Evolutionary conservation across 2,329 filamentous ascomycete genomes (phyloP).

Genomic region (Alternaria consortialis): DNA sequence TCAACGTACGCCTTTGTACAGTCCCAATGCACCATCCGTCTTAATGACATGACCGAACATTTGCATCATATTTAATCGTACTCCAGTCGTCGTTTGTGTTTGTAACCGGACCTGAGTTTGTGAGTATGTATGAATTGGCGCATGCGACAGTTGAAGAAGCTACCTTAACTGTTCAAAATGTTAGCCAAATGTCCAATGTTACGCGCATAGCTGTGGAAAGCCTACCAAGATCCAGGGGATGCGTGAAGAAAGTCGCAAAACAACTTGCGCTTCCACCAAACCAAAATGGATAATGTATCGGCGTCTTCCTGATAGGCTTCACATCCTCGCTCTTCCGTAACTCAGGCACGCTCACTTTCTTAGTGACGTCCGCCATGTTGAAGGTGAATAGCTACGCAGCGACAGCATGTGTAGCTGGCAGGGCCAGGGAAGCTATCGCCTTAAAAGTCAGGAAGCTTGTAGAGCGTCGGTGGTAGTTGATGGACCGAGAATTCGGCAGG

Average conservation of each 20-base stretch:
- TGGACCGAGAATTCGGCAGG: constrained; percentile 28
- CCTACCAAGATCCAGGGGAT: constrained; percentile 90
- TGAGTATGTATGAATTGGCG: constrained; percentile 26
- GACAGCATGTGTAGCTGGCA: constrained; percentile 39
- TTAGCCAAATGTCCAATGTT: constrained; percentile 37
- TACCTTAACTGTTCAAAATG: constrained; percentile 55
- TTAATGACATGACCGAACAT: constrained; percentile 85
- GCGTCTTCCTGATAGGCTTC: constrained; percentile 40
- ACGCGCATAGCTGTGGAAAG: constrained; percentile 4
- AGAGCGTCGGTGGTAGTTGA: constrained; percentile 36
- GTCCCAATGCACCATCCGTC: constrained; percentile 76
- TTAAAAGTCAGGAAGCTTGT: constrained; percentile 19
- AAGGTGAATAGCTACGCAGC: constrained; percentile 1
- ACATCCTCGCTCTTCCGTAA: constrained; percentile 55
- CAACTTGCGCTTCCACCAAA: constrained; percentile 95
- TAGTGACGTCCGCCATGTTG: constrained; percentile 53
- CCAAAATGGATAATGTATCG: constrained; percentile 69
- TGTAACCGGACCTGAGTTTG: constrained; percentile 79
- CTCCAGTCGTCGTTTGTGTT: constrained; percentile 75
- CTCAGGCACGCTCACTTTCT: constrained; percentile 43
- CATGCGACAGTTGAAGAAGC: neutral
- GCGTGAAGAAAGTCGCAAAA: constrained; percentile 89
- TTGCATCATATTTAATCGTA: constrained; percentile 78
- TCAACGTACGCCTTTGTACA: constrained; percentile 79
- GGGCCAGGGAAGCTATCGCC: neutral